Percentiles rank a stretch among this genome's conserved stretches.
phyloP scores from a whole-genome alignment of 768 basidiomycete genomes.

The Suillus subaureus region DNA sequence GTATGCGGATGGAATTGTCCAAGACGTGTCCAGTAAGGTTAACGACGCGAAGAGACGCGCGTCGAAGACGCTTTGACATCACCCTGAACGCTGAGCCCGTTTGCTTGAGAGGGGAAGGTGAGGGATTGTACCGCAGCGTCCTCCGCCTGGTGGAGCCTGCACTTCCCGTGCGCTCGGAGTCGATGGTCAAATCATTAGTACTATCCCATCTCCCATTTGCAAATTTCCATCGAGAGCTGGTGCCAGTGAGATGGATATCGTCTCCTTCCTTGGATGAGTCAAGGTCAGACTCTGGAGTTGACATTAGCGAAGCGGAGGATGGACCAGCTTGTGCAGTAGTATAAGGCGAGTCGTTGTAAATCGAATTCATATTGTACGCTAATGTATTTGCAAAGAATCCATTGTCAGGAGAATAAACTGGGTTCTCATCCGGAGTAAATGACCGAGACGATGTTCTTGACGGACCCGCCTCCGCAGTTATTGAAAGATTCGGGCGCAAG shows the following conservation, averaged over 20 bases:
- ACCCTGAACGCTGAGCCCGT: slow-evolving; percentile 61
- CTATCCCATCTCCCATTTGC: slow-evolving; percentile 30
- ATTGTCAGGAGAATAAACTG: slow-evolving; percentile 49
- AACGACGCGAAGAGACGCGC: slow-evolving; percentile 80
- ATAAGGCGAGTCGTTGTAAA: slow-evolving; percentile 17
- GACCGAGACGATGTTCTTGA: slow-evolving; percentile 24
- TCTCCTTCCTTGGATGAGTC: slow-evolving; percentile 59
- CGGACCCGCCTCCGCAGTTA: slow-evolving; percentile 23
- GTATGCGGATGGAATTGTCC: slow-evolving; percentile 59
- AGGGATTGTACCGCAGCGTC: slow-evolving; percentile 49
- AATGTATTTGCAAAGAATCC: slow-evolving; percentile 35
- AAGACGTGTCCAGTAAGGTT: slow-evolving; percentile 67
- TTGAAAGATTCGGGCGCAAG: slow-evolving; percentile 39
- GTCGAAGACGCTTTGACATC: slow-evolving; percentile 57
- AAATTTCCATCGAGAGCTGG: slow-evolving; percentile 44
- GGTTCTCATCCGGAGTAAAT: slow-evolving; percentile 42
- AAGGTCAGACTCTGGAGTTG: slow-evolving; percentile 27
- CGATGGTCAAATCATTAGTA: slow-evolving; percentile 31
- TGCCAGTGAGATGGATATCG: slow-evolving; percentile 56
- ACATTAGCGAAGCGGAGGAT: slow-evolving; percentile 56
- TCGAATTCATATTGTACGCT: background rate
- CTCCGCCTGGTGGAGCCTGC: slow-evolving; percentile 42
- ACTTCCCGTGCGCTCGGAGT: slow-evolving; percentile 52
- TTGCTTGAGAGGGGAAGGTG: slow-evolving; percentile 61
- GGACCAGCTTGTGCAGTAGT: slow-evolving; percentile 45